Base-by-base conservation (phyloP, 768 basidiomycete species). In the Dioszegia aurantiaca region DNA sequence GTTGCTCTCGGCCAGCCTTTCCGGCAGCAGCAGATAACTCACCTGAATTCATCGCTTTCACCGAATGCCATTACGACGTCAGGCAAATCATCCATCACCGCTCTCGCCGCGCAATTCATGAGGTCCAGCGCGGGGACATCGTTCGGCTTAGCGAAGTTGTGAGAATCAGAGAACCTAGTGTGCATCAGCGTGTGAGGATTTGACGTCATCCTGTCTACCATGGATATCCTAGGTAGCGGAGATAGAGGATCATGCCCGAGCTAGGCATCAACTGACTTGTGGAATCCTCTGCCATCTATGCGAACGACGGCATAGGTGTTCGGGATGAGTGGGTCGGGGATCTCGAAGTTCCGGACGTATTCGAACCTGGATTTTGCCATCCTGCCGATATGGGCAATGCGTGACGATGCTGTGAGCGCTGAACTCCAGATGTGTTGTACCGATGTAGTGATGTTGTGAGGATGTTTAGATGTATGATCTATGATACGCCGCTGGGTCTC, bases 11-110 rank as follows among this genome's bases (percentile, higher is more conserved):
- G 21, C n/a, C 17, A 37, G 4, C 28, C 48, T 3, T 45, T 39
- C 24, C 26, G 24, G 19, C 11, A 23, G 9, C 12, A 31, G 12
- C 11, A 11, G 30, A 30, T 33, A 33, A 68, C 80, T 49, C 58
- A 87, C 93, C 92, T 95, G 77, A 85, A 98, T 77, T 99, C 95
- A 74, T 99, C 95, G 19, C 92, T 95, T 79, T 99, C 89, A 1
- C 95, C 95, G 72, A 93, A 98, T 0, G 82, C 95, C 19, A 95
- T 81, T 12, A 89, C 80, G 57, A 95, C 83, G 72, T 95, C 93
- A 33, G 84, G 82, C 69, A 87, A 86, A 69, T 87, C 85, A 28
- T 84, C 79, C 89, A 99, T 89, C 41, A 92, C 80, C 45, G 82
- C 80, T 63, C 79, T 81, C 0, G 95, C 95, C 1, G 92, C 90